These are phyloP conservation scores for Bimuria novae-zelandiae DNA, from an alignment of 2,329 filamentous ascomycete species.

Conservation along the genomic window DNA sequence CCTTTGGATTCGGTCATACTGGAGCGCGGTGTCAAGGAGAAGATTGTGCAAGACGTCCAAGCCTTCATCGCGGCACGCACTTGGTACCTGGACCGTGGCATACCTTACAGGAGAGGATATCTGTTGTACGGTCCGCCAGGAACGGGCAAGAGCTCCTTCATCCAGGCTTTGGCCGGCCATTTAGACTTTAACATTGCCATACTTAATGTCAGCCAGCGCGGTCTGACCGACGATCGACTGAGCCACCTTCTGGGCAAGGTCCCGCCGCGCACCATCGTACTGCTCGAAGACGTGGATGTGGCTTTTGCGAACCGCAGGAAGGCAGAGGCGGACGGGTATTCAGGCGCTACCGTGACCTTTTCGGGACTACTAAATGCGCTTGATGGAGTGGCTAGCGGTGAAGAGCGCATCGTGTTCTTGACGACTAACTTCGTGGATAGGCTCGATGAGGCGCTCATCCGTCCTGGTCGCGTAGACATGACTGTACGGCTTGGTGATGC, in stretches of 20 bases:
- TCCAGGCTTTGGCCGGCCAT: constrained; percentile 91
- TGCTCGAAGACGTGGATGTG: constrained; percentile 90
- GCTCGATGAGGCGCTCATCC: constrained; percentile 84
- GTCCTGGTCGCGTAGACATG: constrained; percentile 93
- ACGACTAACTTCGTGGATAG: constrained; percentile 94
- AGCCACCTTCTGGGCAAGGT: constrained; percentile 85
- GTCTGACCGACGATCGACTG: constrained; percentile 85
- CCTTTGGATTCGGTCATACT: constrained; percentile 87
- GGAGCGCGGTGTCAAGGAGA: constrained; percentile 80
- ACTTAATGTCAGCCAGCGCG: constrained; percentile 86
- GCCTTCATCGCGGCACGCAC: constrained; percentile 79
- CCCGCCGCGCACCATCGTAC: constrained; percentile 77
- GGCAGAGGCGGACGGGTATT: constrained; percentile 79
- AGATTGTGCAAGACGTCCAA: constrained; percentile 76
- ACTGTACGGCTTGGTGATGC: constrained; percentile 88
- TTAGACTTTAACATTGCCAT: constrained; percentile 92
- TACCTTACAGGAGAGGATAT: constrained; percentile 89
- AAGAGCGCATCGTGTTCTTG: constrained; percentile 90
- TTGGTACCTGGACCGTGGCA: constrained; percentile 94
- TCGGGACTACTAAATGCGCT: constrained; percentile 75
- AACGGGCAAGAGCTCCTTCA: constrained; percentile 94
- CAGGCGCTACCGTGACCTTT: constrained; percentile 88
- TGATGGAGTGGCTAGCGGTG: constrained; percentile 91
- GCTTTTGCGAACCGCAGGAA: constrained; percentile 83
- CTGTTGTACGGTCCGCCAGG: constrained; percentile 87